A percentile compares a stretch with the other conserved stretches of the same genome.
Conservation (phyloP, 2,329 filamentous ascomycete genomes). For the Sporothrix curviconia region DNA sequence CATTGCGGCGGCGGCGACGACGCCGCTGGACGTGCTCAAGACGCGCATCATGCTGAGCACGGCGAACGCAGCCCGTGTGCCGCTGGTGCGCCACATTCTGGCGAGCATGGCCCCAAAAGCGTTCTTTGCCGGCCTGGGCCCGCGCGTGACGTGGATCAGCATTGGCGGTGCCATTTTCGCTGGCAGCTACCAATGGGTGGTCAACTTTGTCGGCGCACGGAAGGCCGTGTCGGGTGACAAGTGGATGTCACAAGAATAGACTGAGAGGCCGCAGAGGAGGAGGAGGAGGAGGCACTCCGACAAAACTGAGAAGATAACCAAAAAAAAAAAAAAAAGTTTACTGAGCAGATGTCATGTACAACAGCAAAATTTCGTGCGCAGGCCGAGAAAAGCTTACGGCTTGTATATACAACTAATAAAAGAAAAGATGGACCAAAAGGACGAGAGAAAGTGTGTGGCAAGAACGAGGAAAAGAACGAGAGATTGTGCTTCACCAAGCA, state of each 20-base stretch:
- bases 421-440: neutral
- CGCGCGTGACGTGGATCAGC: conserved; percentile 89
- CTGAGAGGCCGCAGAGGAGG: neutral
- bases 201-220: conserved; percentile 56
- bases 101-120: conserved; percentile 57
- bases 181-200: conserved; percentile 85
- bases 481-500: no score
- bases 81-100: conserved; percentile 59
- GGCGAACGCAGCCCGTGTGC: conserved; percentile 52
- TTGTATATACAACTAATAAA: neutral
- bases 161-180: conserved; percentile 91
- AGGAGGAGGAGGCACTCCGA: neutral
- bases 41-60: conserved; percentile 89
- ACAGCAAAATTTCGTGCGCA: neutral
- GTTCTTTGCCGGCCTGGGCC: conserved; percentile 72
- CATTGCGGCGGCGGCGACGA: conserved; percentile 80
- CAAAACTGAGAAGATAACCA: neutral
- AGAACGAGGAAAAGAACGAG: neutral
- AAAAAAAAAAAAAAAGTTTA: neutral
- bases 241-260: neutral
- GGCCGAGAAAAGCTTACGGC: no score
- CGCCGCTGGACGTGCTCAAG: conserved; percentile 92
- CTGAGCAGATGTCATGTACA: neutral
- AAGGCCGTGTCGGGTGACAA: conserved; percentile 27
- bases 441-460: neutral